Evolutionary conservation across 345 rosid species (phyloP), one percentile per base, ranked within the genome.

Genomic region (Psidium friedrichsthalianum): DNA sequence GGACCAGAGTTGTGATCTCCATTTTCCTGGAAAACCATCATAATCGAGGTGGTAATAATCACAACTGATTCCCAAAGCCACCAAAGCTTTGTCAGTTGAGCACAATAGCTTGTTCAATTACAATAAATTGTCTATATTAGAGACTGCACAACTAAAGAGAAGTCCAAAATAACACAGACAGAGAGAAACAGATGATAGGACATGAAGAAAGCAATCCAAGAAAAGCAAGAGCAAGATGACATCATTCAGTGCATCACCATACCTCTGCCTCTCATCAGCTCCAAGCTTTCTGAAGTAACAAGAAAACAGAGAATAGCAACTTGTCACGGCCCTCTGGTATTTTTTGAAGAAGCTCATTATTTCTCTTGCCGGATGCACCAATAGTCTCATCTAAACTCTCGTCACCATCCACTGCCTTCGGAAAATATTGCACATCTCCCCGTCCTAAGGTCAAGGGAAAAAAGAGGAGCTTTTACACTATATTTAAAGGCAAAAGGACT

Each of bases 241-340:
- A 52, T 20, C 8, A 44, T 51, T 56, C 18, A 27, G 80, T 56
- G 47, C 55, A 56, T 69, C 83, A 86, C 83, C 84, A 84, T 90
- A 97, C 99, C 99, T 97, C 99, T 56, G 98, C 87, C 99, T 94
- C 84, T 96, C 99, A 86, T 97, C 99, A 87, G 91, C 94, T 86
- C 98, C 99, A 89, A 96, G 98, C 91, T 93, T 93, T 94, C 89
- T 95, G 98, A 90, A 97, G 98, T 86, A 96, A 91, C 25, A 94
- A 95, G 91, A 97, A 97, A 85, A 96, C 96, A 88, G 93, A 88
- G 88, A 97, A 92, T 84, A 97, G 88, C 92, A 97, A 90, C 88
- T 94, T 93, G 90, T 95, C 95, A 52, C 89, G 86, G 86, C 92
- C 93, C 85, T 87, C 92, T 32, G 86, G 86, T 84, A 86, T 89